Evolutionary conservation across 116 monocot genomes (phyloP).

Genomic region (Posidonia oceanica): DNA sequence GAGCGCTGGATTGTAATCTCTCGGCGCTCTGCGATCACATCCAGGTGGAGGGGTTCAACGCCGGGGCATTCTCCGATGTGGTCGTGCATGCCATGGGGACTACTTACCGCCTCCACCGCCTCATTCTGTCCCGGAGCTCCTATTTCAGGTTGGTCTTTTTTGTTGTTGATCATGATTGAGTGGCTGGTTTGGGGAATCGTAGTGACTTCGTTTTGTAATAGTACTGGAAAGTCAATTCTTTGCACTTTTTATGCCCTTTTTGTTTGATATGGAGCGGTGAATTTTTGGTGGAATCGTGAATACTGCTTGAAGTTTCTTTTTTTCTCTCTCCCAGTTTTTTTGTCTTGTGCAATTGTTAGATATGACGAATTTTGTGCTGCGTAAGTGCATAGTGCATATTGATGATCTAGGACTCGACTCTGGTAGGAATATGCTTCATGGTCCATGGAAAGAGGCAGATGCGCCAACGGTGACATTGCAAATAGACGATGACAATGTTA

Average conservation of each 20-base stretch:
- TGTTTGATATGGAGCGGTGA: too few relatives aligned
- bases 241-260: too few relatives aligned
- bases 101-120: slow-evolving; percentile 78
- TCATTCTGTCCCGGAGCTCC: slow-evolving; percentile 87
- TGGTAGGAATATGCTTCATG: slow-evolving; percentile 93
- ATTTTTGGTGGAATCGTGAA: too few relatives aligned
- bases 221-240: too few relatives aligned
- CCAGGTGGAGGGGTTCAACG: slow-evolving; percentile 76
- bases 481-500: slow-evolving; percentile 86
- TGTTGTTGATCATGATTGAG: not conserved
- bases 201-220: not conserved
- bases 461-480: slow-evolving; percentile 63
- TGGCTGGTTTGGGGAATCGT: not conserved
- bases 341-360: too few relatives aligned
- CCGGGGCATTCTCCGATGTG: slow-evolving; percentile 78
- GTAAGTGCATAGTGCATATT: too few relatives aligned
- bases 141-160: slow-evolving; percentile 61
- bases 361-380: too few relatives aligned
- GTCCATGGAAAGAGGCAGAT: slow-evolving; percentile 96
- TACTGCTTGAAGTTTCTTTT: too few relatives aligned
- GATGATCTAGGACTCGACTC: too few relatives aligned
- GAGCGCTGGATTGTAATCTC: slow-evolving; percentile 72
- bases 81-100: slow-evolving; percentile 73
- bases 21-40: slow-evolving; percentile 87
- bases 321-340: too few relatives aligned